A percentile compares a stretch with the other conserved stretches of the same genome.
phyloP scores from a whole-genome alignment of 495 filamentous ascomycete genomes.

The Terfezia boudieri region DNA sequence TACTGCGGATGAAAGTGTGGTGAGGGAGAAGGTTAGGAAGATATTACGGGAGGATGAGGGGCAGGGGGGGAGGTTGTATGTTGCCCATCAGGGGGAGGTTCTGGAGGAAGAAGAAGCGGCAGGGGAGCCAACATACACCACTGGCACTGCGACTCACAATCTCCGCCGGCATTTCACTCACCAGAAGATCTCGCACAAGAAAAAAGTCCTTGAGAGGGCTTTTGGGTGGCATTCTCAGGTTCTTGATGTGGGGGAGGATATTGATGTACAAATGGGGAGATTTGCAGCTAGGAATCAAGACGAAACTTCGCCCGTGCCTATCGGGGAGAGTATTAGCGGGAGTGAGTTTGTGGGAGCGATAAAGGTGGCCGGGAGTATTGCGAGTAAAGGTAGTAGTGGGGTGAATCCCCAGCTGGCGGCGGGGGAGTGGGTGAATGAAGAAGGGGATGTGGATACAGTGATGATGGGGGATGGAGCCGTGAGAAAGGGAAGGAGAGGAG shows the following conservation, averaged over 20 bases:
- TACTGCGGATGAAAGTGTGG: background rate
- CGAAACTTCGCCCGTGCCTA: background rate
- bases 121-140: background rate
- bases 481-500: background rate
- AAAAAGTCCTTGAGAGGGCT: background rate
- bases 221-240: background rate
- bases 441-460: background rate
- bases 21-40: background rate
- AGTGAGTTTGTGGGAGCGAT: background rate
- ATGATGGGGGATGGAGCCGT: background rate
- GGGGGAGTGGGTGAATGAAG: background rate
- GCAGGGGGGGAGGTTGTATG: background rate
- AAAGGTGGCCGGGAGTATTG: background rate
- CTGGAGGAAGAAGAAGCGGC: too few relatives aligned
- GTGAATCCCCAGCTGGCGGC: background rate
- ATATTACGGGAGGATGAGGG: background rate
- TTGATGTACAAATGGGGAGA: background rate
- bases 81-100: background rate
- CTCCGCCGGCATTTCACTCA: background rate
- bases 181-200: background rate
- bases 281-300: background rate
- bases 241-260: background rate
- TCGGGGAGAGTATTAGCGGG: background rate
- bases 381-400: background rate
- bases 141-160: background rate